These are phyloP conservation scores for Amanita fuliginea DNA, from an alignment of 768 basidiomycete genomes.

Conservation along the genomic window DNA sequence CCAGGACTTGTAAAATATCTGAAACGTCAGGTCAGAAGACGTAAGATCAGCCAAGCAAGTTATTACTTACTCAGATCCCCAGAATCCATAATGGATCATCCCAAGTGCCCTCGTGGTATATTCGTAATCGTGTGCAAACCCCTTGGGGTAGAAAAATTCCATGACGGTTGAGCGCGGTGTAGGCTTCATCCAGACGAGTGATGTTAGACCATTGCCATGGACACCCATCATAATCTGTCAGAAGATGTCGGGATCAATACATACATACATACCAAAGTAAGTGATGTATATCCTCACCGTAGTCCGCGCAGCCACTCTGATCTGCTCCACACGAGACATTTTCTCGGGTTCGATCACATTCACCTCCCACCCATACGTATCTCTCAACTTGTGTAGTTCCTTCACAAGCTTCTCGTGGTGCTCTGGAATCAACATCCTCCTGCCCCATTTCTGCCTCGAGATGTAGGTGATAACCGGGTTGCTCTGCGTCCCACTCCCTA, in stretches of 20 bases:
- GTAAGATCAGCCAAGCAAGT: not conserved
- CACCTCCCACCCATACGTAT: constrained; percentile 73
- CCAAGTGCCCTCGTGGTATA: constrained; percentile 74
- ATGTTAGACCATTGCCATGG: constrained; percentile 85
- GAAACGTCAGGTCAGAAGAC: not conserved
- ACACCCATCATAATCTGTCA: constrained; percentile 87
- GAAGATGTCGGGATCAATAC: not conserved
- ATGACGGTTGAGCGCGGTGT: constrained; percentile 76
- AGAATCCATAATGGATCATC: constrained; percentile 78
- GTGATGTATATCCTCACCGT: constrained; percentile 30
- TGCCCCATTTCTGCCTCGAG: constrained; percentile 79
- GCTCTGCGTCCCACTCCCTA: constrained; percentile 33
- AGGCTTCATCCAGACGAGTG: constrained; percentile 89
- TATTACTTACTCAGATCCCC: constrained; percentile 51
- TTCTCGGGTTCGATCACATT: constrained; percentile 82
- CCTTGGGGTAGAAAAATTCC: constrained; percentile 81
- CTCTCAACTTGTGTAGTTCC: constrained; percentile 60
- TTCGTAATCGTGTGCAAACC: constrained; percentile 83
- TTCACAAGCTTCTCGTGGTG: constrained; percentile 73
- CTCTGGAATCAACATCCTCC: constrained; percentile 66
- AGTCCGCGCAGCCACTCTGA: constrained; percentile 70
- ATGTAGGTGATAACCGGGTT: constrained; percentile 88
- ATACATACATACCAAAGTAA: not conserved
- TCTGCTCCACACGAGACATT: constrained; percentile 69
- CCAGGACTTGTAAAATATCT: constrained; percentile 71